phyloP scores from a whole-genome alignment of 768 basidiomycete genomes.

The Astraeus odoratus region DNA sequence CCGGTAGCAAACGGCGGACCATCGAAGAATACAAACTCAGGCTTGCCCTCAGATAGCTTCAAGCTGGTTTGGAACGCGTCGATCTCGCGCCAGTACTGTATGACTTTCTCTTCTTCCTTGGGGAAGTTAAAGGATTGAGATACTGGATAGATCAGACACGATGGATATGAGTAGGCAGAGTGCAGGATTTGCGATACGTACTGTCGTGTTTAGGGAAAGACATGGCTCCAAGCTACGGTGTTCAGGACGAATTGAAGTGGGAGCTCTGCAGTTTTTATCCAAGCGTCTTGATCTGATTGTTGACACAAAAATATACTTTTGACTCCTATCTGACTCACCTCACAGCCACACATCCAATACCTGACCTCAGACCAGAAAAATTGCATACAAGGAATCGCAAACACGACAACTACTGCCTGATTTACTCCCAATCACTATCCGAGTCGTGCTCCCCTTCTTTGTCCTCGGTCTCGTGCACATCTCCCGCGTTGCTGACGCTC shows the following conservation, averaged over 20 bases:
- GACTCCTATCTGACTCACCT: background rate
- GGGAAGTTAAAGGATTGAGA: conserved; percentile 75
- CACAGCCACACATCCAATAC: background rate
- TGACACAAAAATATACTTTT: background rate
- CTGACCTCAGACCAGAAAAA: too few relatives aligned
- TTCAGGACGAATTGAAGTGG: background rate
- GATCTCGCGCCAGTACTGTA: conserved; percentile 91
- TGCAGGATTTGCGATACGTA: conserved; percentile 30
- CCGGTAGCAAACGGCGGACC: conserved; percentile 98
- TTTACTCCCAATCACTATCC: conserved; percentile 60
- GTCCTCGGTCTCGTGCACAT: conserved; percentile 24
- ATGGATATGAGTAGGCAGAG: conserved; percentile 1
- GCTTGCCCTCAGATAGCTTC: conserved; percentile 85
- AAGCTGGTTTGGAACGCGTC: conserved; percentile 95
- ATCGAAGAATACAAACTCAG: conserved; percentile 93
- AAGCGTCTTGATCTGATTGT: background rate
- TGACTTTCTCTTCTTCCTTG: conserved; percentile 84
- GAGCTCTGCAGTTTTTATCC: too few relatives aligned
- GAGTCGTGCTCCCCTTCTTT: too few relatives aligned
- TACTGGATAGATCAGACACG: conserved; percentile 37
- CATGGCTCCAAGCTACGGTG: conserved; percentile 31
- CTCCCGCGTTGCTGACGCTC: conserved; percentile 39
- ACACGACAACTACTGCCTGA: background rate
- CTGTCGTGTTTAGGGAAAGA: conserved; percentile 68
- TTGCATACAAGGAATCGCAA: background rate